These are phyloP conservation scores for Adiantum capillusveneris DNA, from an alignment of 75 land plant species.

Conservation along the genomic window DNA sequence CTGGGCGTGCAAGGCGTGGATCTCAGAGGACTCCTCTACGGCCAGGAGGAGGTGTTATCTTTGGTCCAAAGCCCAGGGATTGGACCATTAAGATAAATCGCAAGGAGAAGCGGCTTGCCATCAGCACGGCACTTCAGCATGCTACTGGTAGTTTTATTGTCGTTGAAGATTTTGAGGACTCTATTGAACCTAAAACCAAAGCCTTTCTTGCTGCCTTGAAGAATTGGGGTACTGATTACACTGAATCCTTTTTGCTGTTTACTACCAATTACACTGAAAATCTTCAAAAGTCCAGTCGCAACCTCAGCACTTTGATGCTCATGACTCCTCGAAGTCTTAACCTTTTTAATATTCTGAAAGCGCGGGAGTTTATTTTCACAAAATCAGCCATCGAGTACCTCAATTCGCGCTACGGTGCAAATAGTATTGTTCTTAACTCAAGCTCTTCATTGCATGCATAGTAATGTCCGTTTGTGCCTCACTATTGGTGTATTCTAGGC, in stretches of 20 bases:
- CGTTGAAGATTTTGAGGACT: slow-evolving; percentile 62
- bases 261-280: slow-evolving; percentile 50
- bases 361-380: slow-evolving; percentile 69
- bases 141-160: slow-evolving; percentile 54
- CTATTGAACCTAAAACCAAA: slow-evolving; percentile 76
- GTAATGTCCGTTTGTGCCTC: too few species aligned
- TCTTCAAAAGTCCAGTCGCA: slow-evolving; percentile 55
- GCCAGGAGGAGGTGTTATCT: slow-evolving; percentile 87
- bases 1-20: slow-evolving; percentile 81
- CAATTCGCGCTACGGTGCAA: slow-evolving; percentile 53
- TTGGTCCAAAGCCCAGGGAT: slow-evolving; percentile 92
- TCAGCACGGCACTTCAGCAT: slow-evolving; percentile 73
- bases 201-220: slow-evolving; percentile 64
- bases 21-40: slow-evolving; percentile 77
- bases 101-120: slow-evolving; percentile 86
- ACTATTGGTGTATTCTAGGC: too few species aligned
- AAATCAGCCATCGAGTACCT: slow-evolving; percentile 58
- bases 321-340: slow-evolving; percentile 82
- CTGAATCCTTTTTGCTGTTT: slow-evolving; percentile 54
- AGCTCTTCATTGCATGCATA: background rate
- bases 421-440: background rate
- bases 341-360: slow-evolving; percentile 69
- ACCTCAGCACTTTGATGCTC: slow-evolving; percentile 67
- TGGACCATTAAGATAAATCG: slow-evolving; percentile 90
- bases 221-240: slow-evolving; percentile 80